Evolutionary conservation across 768 basidiomycete species (phyloP).

Genomic region (Phylloporus sp.): DNA sequence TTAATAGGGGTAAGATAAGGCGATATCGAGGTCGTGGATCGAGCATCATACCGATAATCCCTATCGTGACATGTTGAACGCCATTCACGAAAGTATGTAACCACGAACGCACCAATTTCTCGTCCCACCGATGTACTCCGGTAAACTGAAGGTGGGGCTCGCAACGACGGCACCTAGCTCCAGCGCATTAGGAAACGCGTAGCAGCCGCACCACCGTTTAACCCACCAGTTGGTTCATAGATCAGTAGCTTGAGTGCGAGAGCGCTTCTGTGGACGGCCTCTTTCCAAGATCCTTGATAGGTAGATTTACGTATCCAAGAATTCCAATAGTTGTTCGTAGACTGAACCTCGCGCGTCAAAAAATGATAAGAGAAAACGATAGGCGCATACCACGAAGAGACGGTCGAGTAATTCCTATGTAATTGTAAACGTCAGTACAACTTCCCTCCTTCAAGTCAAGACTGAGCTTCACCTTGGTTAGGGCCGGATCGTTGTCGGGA

Average conservation of each 20-base stretch:
- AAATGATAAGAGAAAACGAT: not conserved
- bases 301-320: slow-evolving; percentile 86
- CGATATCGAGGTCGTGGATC: not conserved
- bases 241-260: slow-evolving; percentile 92
- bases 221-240: slow-evolving; percentile 80
- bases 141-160: slow-evolving; percentile 91
- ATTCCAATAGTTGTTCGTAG: slow-evolving; percentile 82
- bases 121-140: slow-evolving; percentile 86
- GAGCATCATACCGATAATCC: slow-evolving; percentile 56
- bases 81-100: not conserved
- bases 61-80: slow-evolving; percentile 26
- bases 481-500: slow-evolving; percentile 63
- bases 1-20: slow-evolving; percentile 20
- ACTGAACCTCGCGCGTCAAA: slow-evolving; percentile 30
- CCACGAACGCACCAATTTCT: slow-evolving; percentile 69
- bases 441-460: not conserved
- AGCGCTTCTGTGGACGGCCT: slow-evolving; percentile 88
- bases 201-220: no score
- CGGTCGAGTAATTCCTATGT: slow-evolving; percentile 51
- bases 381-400: slow-evolving; percentile 47
- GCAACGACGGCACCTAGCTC: slow-evolving; percentile 81
- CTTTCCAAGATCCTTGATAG: slow-evolving; percentile 93
- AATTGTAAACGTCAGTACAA: not conserved
- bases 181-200: not conserved
- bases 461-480: slow-evolving; percentile 50